Conservation (phyloP, 768 basidiomycete species). For the Terana coerulea region DNA sequence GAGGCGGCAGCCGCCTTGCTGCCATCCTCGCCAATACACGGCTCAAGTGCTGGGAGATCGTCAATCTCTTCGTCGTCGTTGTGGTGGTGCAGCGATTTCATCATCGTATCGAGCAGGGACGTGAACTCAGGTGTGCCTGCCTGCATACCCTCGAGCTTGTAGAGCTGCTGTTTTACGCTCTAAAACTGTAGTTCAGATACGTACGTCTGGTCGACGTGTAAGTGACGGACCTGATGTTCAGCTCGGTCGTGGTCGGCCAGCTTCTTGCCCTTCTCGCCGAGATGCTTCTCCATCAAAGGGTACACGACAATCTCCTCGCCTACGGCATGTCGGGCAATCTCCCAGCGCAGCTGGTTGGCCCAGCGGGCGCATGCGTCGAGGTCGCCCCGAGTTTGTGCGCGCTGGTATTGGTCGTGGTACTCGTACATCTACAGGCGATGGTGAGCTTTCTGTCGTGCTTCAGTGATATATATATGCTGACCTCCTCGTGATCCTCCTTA, state of each 20-base stretch:
- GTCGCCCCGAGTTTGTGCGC: constrained; percentile 32
- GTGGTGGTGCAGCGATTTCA: constrained; percentile 47
- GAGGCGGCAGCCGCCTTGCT: constrained; percentile 41
- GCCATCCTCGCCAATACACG: constrained; percentile 39
- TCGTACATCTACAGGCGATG: constrained; percentile 55
- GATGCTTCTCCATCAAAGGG: constrained; percentile 54
- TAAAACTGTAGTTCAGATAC: constrained; percentile 19
- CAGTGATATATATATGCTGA: constrained; percentile 9
- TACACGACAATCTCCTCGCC: constrained; percentile 65
- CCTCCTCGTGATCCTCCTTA: constrained; percentile 49
- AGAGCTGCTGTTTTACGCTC: constrained; percentile 37
- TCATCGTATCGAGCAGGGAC: constrained; percentile 37
- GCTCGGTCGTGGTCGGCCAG: constrained; percentile 53
- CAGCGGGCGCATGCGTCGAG: constrained; percentile 47
- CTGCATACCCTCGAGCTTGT: constrained; percentile 42
- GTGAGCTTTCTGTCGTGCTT: too few species aligned
- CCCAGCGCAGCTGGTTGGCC: constrained; percentile 55
- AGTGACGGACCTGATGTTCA: constrained; percentile 46
- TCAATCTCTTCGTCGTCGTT: constrained; percentile 55
- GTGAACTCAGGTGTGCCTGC: constrained; percentile 43
- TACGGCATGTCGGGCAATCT: constrained; percentile 56
- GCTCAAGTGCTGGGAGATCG: constrained; percentile 53
- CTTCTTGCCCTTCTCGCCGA: constrained; percentile 46
- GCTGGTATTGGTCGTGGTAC: constrained; percentile 48
- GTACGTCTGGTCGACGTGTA: not conserved